Conservation (phyloP, 1,284 basidiomycete species). For the Sporisorium sorghi region DNA sequence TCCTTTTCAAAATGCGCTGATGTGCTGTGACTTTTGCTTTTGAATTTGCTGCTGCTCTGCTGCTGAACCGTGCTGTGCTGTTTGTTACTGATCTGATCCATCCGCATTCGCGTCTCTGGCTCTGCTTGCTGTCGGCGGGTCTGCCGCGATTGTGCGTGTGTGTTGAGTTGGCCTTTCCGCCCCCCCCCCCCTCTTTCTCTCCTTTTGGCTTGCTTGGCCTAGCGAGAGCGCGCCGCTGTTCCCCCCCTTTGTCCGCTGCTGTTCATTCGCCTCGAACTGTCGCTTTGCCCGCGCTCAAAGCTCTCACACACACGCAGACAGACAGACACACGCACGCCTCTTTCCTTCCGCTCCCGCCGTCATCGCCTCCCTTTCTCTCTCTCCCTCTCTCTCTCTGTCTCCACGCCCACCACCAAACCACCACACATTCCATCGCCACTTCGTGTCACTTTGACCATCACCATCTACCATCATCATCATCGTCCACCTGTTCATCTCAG, state of each 20-base stretch:
- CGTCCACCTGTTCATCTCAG: constrained; percentile 38
- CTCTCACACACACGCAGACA: background rate
- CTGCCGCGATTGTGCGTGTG: constrained; percentile 7
- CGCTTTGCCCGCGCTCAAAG: background rate
- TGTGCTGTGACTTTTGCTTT: background rate
- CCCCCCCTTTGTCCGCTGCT: background rate
- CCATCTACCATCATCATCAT: constrained; percentile 16
- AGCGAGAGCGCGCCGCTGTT: background rate
- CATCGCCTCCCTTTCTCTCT: constrained; percentile 16
- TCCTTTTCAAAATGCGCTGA: background rate
- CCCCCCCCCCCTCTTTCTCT: background rate
- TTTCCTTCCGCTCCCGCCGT: constrained; percentile 29
- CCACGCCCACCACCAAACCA: constrained; percentile 24
- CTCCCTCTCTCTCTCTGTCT: background rate
- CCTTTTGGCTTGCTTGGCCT: background rate
- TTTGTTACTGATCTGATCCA: background rate
- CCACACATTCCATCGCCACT: constrained; percentile 13
- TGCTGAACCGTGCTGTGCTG: constrained; percentile 9
- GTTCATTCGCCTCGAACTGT: constrained; percentile 1
- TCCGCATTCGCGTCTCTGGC: constrained; percentile 16
- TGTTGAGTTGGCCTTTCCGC: background rate
- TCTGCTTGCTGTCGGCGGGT: constrained; percentile 11
- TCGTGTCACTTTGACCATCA: constrained; percentile 39
- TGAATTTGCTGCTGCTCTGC: background rate
- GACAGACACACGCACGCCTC: constrained; percentile 1